phyloP scores from a whole-genome alignment of 371 early-diverging fungal genomes.

The Mortierella sp. region DNA sequence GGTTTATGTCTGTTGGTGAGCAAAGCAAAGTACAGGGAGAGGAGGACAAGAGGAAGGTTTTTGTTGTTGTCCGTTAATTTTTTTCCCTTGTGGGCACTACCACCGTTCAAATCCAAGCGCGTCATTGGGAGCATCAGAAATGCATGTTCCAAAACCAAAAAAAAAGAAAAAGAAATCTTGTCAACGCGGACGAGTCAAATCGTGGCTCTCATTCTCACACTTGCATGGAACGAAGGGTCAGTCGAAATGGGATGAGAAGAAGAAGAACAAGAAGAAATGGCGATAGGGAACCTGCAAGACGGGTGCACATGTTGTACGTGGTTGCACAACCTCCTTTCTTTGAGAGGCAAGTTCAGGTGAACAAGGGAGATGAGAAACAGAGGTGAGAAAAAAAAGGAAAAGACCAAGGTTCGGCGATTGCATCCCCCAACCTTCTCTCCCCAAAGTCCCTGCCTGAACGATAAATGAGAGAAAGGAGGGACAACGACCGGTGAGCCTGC shows the following conservation, averaged over 20 bases:
- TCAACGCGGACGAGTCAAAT: neutral
- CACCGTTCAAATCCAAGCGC: too few species aligned
- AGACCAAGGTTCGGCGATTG: neutral
- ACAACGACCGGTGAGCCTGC: neutral
- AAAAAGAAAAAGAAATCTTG: neutral
- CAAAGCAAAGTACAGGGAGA: neutral
- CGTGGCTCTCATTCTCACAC: slow-evolving; percentile 2
- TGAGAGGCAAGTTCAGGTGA: too few species aligned
- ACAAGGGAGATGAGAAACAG: neutral
- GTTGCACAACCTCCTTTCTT: slow-evolving; percentile 1
- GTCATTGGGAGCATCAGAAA: neutral
- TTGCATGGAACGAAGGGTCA: neutral
- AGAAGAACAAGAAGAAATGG: neutral
- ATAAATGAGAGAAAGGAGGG: neutral
- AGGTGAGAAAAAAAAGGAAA: neutral
- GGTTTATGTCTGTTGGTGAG: neutral
- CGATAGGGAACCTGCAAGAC: neutral
- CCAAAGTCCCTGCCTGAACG: slow-evolving; percentile 10
- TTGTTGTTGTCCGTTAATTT: too few species aligned
- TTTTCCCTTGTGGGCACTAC: too few species aligned
- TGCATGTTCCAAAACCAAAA: neutral
- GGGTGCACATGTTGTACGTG: neutral
- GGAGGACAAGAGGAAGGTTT: neutral
- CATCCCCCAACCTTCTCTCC: slow-evolving; percentile 8
- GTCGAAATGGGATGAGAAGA: neutral